phyloP scores from a whole-genome alignment of 148 eudicot species.

The Vaccinium corymbosum region DNA sequence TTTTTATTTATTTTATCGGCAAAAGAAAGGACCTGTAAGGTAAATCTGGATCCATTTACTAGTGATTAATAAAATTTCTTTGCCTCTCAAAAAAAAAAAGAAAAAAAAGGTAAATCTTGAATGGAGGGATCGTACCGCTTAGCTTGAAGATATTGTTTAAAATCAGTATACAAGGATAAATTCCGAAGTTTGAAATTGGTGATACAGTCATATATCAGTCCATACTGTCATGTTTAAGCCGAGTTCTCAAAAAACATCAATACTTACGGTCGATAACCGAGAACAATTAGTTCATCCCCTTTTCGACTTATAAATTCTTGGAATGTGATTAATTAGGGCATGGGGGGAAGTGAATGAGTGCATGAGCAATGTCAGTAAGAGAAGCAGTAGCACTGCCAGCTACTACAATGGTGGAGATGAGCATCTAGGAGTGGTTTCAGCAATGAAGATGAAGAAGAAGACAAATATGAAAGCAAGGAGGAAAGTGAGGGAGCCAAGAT shows the following conservation, averaged over 20 bases:
- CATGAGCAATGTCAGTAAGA: conserved; percentile 16
- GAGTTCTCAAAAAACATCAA: background rate
- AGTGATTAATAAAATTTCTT: too few species aligned
- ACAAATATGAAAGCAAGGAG: conserved; percentile 53
- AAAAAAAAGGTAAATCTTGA: background rate
- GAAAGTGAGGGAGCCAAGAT: conserved; percentile 78
- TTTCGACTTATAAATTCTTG: background rate
- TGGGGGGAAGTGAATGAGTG: conserved; percentile 44
- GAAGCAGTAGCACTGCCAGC: background rate
- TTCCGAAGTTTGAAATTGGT: too few species aligned
- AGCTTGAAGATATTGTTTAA: background rate
- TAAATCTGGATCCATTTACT: too few species aligned
- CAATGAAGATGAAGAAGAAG: conserved; percentile 71
- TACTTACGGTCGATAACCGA: too few species aligned
- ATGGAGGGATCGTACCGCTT: background rate
- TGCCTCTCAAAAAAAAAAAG: too few species aligned
- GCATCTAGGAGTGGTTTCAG: conserved; percentile 35
- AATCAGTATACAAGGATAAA: too few species aligned
- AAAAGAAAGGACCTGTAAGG: too few species aligned
- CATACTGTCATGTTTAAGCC: too few species aligned
- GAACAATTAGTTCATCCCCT: too few species aligned
- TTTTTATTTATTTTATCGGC: too few species aligned
- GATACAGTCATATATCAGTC: too few species aligned
- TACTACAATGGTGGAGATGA: conserved; percentile 18
- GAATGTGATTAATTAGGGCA: conserved; percentile 25